Percentiles rank a stretch among this genome's conserved stretches.
Conservation (phyloP, 2,329 filamentous ascomycete species). For the Aspergillus brunneoviolaceus region DNA sequence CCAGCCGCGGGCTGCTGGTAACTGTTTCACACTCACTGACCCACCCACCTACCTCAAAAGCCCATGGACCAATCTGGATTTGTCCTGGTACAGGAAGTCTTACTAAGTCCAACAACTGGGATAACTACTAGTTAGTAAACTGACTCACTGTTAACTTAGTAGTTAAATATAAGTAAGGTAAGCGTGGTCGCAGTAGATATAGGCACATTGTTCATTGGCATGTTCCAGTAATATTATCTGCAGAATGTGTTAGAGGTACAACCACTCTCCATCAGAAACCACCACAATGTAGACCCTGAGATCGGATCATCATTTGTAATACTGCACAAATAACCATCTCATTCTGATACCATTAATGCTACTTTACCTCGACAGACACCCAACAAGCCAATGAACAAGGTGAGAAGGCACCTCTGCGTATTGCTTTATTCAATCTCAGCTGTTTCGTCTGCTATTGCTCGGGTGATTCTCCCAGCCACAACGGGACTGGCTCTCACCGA, state of each 20-base stretch:
- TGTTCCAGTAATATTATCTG: background rate
- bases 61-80: conserved; percentile 16
- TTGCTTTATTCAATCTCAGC: too few relatives aligned
- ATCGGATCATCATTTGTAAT: background rate
- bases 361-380: background rate
- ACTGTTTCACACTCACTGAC: conserved; percentile 23
- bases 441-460: background rate
- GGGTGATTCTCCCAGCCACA: background rate
- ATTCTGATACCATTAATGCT: background rate
- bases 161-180: too few relatives aligned
- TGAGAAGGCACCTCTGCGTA: too few relatives aligned
- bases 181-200: too few relatives aligned
- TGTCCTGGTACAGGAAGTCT: conserved; percentile 12
- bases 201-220: too few relatives aligned
- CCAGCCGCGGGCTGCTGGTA: conserved; percentile 5
- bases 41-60: conserved; percentile 7
- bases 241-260: background rate
- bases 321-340: background rate
- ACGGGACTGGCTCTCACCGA: background rate
- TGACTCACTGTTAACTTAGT: too few relatives aligned
- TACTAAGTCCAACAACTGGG: too few relatives aligned
- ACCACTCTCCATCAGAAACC: background rate
- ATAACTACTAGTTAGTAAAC: too few relatives aligned
- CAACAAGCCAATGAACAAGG: too few relatives aligned
- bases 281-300: background rate